A percentile compares a stretch with the other conserved stretches of the same genome.
These are phyloP conservation scores for Vaccinium darrowii DNA, from an alignment of 148 eudicot species.

Conservation along the genomic window DNA sequence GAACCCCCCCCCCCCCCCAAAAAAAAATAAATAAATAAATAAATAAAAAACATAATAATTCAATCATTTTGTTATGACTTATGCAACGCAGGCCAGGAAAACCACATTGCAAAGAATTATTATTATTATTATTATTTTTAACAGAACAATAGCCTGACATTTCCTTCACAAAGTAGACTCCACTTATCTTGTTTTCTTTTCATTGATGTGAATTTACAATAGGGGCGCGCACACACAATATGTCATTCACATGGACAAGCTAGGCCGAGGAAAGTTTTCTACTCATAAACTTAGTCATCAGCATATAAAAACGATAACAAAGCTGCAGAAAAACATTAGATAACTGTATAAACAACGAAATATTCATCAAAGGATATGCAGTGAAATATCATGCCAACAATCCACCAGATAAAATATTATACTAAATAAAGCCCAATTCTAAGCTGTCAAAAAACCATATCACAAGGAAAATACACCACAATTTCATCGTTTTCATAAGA, in stretches of 20 bases:
- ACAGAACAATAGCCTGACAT: background rate
- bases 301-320: background rate
- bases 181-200: background rate
- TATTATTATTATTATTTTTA: background rate
- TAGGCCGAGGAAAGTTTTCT: background rate
- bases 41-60: too few relatives aligned
- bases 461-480: background rate
- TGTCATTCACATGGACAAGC: background rate
- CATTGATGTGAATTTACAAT: background rate
- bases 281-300: background rate
- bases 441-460: background rate
- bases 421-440: background rate
- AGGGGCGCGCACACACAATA: background rate
- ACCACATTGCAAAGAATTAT: background rate
- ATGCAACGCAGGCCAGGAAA: background rate
- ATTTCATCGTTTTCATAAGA: background rate
- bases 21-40: too few relatives aligned
- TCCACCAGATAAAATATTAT: background rate
- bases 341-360: background rate
- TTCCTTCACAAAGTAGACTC: background rate
- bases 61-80: background rate
- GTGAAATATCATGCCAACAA: background rate
- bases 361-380: background rate
- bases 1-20: too few relatives aligned
- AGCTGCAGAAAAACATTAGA: background rate